These are phyloP conservation scores for Gentiana straminea DNA, from an alignment of 257 asterid species.

Conservation along the genomic window DNA sequence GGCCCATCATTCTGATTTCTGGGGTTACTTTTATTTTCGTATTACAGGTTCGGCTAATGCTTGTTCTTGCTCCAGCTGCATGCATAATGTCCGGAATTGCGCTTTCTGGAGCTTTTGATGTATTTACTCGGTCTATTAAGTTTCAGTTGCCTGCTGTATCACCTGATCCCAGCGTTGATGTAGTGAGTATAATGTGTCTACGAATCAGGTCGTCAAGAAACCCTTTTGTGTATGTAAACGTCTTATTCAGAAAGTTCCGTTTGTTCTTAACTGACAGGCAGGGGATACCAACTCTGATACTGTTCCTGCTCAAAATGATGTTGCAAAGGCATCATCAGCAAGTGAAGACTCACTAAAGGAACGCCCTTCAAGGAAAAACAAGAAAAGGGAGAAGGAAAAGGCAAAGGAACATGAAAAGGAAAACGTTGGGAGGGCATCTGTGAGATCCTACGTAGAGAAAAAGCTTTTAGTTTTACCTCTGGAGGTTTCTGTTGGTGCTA, in stretches of 20 bases:
- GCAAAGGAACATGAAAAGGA: slow-evolving; percentile 31
- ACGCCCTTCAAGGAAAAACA: slow-evolving; percentile 53
- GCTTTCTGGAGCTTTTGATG: slow-evolving; percentile 87
- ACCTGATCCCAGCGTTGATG: slow-evolving; percentile 31
- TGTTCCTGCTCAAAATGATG: slow-evolving; percentile 32
- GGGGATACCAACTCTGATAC: slow-evolving; percentile 40
- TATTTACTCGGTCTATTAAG: slow-evolving; percentile 79
- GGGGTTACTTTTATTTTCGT: slow-evolving; percentile 13
- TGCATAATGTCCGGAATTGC: slow-evolving; percentile 99
- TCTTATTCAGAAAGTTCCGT: slow-evolving; percentile 4
- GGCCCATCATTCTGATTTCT: neutral
- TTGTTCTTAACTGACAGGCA: slow-evolving; percentile 36
- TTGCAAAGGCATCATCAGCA: slow-evolving; percentile 52
- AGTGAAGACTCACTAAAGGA: slow-evolving; percentile 62
- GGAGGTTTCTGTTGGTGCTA: slow-evolving; percentile 68
- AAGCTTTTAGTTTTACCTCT: slow-evolving; percentile 63
- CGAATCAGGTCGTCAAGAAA: neutral
- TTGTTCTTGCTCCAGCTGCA: slow-evolving; percentile 99
- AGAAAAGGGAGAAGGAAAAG: slow-evolving; percentile 66
- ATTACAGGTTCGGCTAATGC: slow-evolving; percentile 93
- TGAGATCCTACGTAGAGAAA: slow-evolving; percentile 18
- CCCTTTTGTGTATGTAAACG: neutral
- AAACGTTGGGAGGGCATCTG: slow-evolving; percentile 17
- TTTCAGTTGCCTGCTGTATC: slow-evolving; percentile 38
- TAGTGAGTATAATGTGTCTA: slow-evolving; percentile 21